Evolutionary conservation across 345 rosid species (phyloP).

Genomic region (Nephelium lappaceum): DNA sequence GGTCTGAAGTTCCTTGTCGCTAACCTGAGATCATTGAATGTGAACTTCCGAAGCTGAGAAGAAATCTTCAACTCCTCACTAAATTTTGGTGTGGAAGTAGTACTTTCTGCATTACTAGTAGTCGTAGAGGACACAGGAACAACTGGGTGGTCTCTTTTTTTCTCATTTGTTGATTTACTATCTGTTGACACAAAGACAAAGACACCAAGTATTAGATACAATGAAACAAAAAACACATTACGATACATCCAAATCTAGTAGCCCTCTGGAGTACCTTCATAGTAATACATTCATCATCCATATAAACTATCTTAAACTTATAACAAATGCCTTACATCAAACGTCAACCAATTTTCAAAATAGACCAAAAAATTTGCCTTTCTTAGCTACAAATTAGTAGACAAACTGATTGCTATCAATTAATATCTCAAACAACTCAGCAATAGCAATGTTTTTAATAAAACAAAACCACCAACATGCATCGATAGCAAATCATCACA

Average conservation of each 20-base stretch:
- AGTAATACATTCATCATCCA: conserved; percentile 4
- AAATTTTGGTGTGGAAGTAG: conserved; percentile 58
- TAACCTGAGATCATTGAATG: conserved; percentile 70
- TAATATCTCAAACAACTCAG: conserved; percentile 1
- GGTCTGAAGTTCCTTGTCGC: conserved; percentile 87
- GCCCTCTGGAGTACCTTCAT: neutral
- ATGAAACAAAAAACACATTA: neutral
- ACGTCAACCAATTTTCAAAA: neutral
- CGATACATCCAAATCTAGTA: neutral
- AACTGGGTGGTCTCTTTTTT: conserved; percentile 41
- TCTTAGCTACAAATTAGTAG: neutral
- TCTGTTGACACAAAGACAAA: conserved; percentile 40
- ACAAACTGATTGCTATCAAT: conserved; percentile 7
- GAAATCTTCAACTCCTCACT: conserved; percentile 73
- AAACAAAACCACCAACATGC: conserved; percentile 2
- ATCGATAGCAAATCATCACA: neutral
- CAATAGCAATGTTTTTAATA: conserved; percentile 2
- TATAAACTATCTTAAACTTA: neutral
- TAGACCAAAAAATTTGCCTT: neutral
- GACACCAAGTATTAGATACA: neutral
- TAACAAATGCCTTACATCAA: conserved; percentile 1
- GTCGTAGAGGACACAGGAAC: conserved; percentile 49
- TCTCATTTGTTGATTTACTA: conserved; percentile 41
- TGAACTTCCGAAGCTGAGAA: conserved; percentile 68
- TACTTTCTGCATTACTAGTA: conserved; percentile 50